phyloP scores from a whole-genome alignment of 2,329 filamentous ascomycete species.

The Volutella citrinella region DNA sequence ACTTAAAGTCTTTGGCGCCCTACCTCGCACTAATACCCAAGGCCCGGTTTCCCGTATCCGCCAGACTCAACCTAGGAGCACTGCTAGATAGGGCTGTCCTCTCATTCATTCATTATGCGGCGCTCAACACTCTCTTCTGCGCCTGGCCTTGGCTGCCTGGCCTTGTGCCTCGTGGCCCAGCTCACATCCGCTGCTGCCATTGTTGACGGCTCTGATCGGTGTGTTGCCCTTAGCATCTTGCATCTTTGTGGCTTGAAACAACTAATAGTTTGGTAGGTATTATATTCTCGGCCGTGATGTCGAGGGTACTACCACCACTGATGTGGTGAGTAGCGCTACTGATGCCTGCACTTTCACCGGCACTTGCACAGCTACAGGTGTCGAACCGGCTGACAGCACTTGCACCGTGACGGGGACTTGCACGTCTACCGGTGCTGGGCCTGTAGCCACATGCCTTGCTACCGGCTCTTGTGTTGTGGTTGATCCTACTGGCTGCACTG shows the following conservation, averaged over 20 bases:
- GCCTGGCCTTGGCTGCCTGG: slow-evolving; percentile 9
- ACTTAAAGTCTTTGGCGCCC: slow-evolving; percentile 12
- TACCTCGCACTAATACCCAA: neutral
- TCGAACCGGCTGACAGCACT: too few species aligned
- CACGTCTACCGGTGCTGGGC: too few species aligned
- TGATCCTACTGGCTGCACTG: too few species aligned
- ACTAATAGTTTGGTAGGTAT: slow-evolving; percentile 1
- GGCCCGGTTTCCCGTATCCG: slow-evolving; percentile 1
- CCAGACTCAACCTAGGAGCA: slow-evolving; percentile 4
- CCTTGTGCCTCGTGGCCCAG: slow-evolving; percentile 8
- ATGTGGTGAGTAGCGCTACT: neutral
- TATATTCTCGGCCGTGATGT: slow-evolving; percentile 1
- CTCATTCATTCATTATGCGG: slow-evolving; percentile 14
- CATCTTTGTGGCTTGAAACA: neutral
- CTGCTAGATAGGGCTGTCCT: slow-evolving; percentile 5
- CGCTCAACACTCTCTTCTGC: slow-evolving; percentile 10
- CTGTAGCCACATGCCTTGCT: too few species aligned
- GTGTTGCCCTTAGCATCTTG: neutral
- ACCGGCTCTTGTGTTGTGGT: too few species aligned
- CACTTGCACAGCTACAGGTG: too few species aligned
- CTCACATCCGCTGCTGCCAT: slow-evolving; percentile 7
- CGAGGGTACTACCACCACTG: neutral
- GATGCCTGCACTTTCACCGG: too few species aligned
- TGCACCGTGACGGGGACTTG: too few species aligned
- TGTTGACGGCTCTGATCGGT: slow-evolving; percentile 5